Base-by-base conservation (phyloP, 352 stramenopile species). In the Phytophthora tubulina region DNA sequence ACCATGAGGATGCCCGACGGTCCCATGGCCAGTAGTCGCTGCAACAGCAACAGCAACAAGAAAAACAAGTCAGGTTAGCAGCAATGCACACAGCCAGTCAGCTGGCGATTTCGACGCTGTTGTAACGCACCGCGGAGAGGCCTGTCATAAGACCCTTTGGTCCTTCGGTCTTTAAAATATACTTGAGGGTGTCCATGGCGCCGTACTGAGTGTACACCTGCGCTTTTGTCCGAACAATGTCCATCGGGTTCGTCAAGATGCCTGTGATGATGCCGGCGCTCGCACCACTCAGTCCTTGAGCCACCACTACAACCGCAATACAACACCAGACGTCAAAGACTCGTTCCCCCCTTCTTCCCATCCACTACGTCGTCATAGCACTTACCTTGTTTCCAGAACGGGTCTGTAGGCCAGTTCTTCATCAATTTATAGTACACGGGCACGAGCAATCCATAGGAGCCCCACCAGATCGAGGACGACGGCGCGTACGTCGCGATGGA, bases 381-480 rank as follows among this genome's bases (percentile, higher is more conserved):
- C 60, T 51, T 63, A 94, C 86, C 84, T 86, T 97, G 90, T 75
- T 94, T 94, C 84, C 82, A 94, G 65, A 91, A 91, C 6, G 83
- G 75, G 67, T 96, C 86, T 5, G 83, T 66, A 32, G 85, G 60
- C 74, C 76, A 86, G n/a, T 60, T 70, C 21, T 85, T 69, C 72
- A 96, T 83, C 50, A 74, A 39, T 17, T 75, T 73, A 79, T 82
- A 96, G 67, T 92, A 95, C 55, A 83, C 70, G 5, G 89, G 89
- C 53, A 94, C 85, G 46, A 96, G 75, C 11, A 95, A 78, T 3
- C 88, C 90, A 55, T 96, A 96, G 27, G 86, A 93, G 35, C 88
- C 88, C 91, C 91, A 97, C 89, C 91, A 97, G 39, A 97, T 88
- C 50, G 84, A 82, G 4, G 89, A 96, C 27, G 86, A 94, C 59